A percentile compares a stretch with the other conserved stretches of the same genome.
Conservation (phyloP, 306 rosid genomes). For the Crotalaria pallida region DNA sequence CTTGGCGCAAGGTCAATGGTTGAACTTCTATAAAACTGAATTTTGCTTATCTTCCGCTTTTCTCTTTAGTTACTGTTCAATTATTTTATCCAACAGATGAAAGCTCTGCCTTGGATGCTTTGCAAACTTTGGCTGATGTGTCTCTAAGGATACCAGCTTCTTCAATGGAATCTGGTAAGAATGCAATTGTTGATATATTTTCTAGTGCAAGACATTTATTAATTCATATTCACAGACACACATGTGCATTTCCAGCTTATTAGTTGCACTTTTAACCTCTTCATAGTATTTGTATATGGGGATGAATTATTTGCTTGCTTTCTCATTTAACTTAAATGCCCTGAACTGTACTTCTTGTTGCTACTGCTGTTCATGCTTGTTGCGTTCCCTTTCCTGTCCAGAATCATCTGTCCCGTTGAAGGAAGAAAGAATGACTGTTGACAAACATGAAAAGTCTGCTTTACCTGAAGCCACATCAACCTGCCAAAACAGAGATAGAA, state of each 20-base stretch:
- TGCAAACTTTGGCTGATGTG: constrained; percentile 80
- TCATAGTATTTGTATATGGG: background rate
- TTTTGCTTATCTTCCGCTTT: background rate
- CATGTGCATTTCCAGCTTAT: background rate
- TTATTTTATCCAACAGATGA: constrained; percentile 42
- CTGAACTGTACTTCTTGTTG: background rate
- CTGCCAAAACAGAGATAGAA: constrained; percentile 52
- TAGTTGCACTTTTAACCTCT: background rate
- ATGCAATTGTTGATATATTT: background rate
- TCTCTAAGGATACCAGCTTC: constrained; percentile 71
- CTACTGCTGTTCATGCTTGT: background rate
- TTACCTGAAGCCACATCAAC: constrained; percentile 58
- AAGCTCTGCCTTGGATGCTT: constrained; percentile 64
- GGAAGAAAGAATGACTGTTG: constrained; percentile 47
- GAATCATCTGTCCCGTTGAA: constrained; percentile 68
- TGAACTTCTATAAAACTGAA: background rate
- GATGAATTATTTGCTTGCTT: background rate
- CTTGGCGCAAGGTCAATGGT: background rate
- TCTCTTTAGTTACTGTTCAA: constrained; percentile 10
- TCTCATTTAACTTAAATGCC: background rate
- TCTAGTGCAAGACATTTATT: background rate
- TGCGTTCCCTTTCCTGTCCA: constrained; percentile 19
- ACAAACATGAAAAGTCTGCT: constrained; percentile 47
- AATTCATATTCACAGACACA: background rate
- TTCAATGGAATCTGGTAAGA: constrained; percentile 64